Evolutionary conservation across 78 protist species (phyloP).

Genomic region (Creolimax fragrantissima): DNA sequence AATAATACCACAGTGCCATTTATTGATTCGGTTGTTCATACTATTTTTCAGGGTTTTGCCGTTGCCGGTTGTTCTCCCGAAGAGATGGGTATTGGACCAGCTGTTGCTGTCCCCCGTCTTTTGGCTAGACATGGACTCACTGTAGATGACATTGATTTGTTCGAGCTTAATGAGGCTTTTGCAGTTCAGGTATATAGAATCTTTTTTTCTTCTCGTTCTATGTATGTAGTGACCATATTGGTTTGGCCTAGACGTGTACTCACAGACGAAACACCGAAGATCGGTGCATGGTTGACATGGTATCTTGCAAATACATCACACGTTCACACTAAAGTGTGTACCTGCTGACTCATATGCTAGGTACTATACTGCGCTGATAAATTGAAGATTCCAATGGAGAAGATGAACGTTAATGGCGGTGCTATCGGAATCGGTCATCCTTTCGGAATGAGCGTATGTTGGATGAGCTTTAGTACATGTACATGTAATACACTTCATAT

Average conservation of each 20-base stretch:
- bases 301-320: neutral
- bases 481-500: slow-evolving; percentile 21
- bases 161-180: slow-evolving; percentile 91
- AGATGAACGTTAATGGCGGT: slow-evolving; percentile 93
- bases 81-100: slow-evolving; percentile 73
- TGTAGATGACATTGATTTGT: slow-evolving; percentile 73
- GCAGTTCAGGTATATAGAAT: slow-evolving; percentile 57
- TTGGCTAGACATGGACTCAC: slow-evolving; percentile 65
- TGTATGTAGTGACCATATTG: neutral
- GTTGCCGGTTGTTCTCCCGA: slow-evolving; percentile 58
- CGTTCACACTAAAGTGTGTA: neutral
- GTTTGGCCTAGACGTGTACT: too few species aligned
- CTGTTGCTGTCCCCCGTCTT: slow-evolving; percentile 70
- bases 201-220: neutral
- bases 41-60: neutral
- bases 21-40: too few species aligned
- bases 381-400: slow-evolving; percentile 43
- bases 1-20: too few species aligned
- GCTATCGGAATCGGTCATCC: slow-evolving; percentile 98
- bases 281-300: too few species aligned
- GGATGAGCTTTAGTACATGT: too few species aligned
- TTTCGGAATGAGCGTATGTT: slow-evolving; percentile 78
- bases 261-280: too few species aligned
- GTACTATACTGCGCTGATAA: slow-evolving; percentile 45
- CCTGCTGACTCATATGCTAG: neutral